A percentile compares a stretch with the other conserved stretches of the same genome.
phyloP scores from a whole-genome alignment of 2,329 filamentous ascomycete genomes.

The Colletotrichum magnum region DNA sequence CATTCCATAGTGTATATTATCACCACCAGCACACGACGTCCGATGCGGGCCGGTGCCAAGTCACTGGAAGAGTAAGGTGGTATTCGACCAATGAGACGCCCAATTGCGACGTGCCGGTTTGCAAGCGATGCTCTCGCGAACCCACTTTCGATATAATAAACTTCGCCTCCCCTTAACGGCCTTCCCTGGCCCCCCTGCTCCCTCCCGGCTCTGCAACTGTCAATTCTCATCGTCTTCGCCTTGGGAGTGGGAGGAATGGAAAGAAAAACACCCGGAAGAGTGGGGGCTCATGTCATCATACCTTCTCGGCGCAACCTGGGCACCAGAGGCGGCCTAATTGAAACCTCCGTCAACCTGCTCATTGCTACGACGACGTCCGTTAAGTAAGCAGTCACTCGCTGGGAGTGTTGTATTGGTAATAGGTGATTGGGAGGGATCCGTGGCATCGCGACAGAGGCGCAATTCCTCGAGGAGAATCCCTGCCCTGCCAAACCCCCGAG shows the following conservation, averaged over 20 bases:
- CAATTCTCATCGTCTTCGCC: no score
- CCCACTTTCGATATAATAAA: slow-evolving; percentile 27
- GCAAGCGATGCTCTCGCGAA: background rate
- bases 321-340: slow-evolving; percentile 30
- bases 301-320: slow-evolving; percentile 17
- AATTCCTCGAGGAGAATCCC: slow-evolving; percentile 5
- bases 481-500: background rate
- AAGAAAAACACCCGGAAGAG: no score
- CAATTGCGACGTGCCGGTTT: slow-evolving; percentile 25
- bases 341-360: slow-evolving; percentile 23
- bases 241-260: no score
- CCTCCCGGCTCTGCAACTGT: no score
- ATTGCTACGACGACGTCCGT: no score
- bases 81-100: slow-evolving; percentile 12
- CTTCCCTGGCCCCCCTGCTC: no score
- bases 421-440: background rate
- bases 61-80: slow-evolving; percentile 36
- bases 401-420: background rate
- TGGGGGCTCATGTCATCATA: background rate
- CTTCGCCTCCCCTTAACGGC: slow-evolving; percentile 8
- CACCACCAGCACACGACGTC: background rate
- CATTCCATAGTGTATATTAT: background rate
- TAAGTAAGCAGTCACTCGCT: no score
- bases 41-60: slow-evolving; percentile 29
- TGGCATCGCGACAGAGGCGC: no score